These are phyloP conservation scores for Davidsoniella virescens DNA, from an alignment of 2,329 filamentous ascomycete genomes.

Conservation along the genomic window DNA sequence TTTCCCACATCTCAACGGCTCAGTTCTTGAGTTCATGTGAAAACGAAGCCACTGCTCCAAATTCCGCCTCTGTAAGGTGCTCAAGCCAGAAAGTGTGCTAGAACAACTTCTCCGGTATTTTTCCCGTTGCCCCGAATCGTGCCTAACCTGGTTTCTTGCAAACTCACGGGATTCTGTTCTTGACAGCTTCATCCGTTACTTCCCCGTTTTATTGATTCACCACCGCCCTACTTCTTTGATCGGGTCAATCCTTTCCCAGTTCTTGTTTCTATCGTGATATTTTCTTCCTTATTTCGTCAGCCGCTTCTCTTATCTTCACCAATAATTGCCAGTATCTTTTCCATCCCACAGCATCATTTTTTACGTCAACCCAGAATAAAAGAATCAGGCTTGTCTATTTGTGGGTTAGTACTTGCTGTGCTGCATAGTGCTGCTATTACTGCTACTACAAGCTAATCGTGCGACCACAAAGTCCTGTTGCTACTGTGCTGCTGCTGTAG, in stretches of 20 bases:
- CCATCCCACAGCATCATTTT: no score
- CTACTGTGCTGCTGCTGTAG: no score
- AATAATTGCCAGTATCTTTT: no score
- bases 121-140: slow-evolving; percentile 3
- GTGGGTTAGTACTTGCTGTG: no score
- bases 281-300: not conserved
- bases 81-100: not conserved
- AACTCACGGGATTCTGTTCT: not conserved
- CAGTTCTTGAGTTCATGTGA: not conserved
- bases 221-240: not conserved
- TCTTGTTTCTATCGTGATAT: not conserved
- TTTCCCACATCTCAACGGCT: not conserved
- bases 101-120: slow-evolving; percentile 1
- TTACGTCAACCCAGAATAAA: no score
- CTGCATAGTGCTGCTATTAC: no score
- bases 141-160: not conserved
- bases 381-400: no score
- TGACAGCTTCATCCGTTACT: not conserved
- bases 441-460: no score
- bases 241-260: not conserved
- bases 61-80: not conserved
- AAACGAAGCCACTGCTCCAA: not conserved
- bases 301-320: no score
- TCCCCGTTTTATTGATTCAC: not conserved
- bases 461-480: no score